Conservation (phyloP, 257 asterid species). For the Solanum phureja region DNA sequence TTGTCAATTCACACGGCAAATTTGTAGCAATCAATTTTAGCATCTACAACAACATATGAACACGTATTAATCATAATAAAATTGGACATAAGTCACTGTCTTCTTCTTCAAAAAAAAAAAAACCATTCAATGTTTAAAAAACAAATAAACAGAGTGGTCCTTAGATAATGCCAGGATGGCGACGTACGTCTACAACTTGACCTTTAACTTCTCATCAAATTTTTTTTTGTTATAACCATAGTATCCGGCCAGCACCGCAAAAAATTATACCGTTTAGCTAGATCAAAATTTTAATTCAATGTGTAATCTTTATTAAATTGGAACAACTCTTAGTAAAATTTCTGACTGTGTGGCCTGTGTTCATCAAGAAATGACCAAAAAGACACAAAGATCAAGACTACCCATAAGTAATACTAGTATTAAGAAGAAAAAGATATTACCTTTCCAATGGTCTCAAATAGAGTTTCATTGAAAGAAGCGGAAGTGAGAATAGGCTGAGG, state of each 20-base stretch:
- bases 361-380: no score
- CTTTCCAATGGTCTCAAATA: slow-evolving; percentile 56
- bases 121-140: neutral
- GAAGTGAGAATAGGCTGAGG: slow-evolving; percentile 64
- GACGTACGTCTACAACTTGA: slow-evolving; percentile 11
- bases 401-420: neutral
- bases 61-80: slow-evolving; percentile 5
- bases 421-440: slow-evolving; percentile 2
- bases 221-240: neutral
- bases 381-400: neutral
- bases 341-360: neutral
- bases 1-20: neutral
- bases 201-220: neutral
- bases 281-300: no score
- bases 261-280: no score
- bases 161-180: slow-evolving; percentile 9
- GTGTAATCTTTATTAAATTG: no score
- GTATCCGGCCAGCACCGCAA: neutral
- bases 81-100: slow-evolving; percentile 8
- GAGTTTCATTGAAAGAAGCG: slow-evolving; percentile 51
- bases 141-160: neutral
- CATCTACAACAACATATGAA: slow-evolving; percentile 9
- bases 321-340: no score
- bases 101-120: neutral
- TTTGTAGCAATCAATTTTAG: neutral